Base-by-base conservation (phyloP, 2,329 filamentous ascomycete genomes). In the Chaetomium globosum region DNA sequence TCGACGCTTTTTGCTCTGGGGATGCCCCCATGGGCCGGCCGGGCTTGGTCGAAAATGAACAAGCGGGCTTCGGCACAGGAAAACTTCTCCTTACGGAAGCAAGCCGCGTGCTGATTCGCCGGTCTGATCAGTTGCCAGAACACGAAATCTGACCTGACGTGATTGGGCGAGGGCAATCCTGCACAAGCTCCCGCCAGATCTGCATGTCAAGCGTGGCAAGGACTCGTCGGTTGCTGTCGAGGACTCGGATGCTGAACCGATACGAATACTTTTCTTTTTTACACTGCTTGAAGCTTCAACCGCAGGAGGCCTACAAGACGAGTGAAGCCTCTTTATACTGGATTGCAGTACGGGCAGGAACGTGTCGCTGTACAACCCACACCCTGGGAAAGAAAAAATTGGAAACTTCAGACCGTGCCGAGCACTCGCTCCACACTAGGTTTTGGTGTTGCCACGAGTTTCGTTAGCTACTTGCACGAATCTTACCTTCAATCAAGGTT, bases 81-180 rank as follows among this genome's bases (percentile, higher is more conserved):
- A 64, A 69, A 70, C 70, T 74, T 69, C 73, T 74, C 70, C 70
- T 74, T 74, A 68, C 56, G 73, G 72, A 73, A 68, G 67, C 49
- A 64, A 63, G 57, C 56, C 49, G 23, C 13, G 12, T 31, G 70
- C 63, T 71, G 63, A 73, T 73, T 74, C 51, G 73, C 43, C 64
- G 39, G 59, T 26, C 43, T 23, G n/a, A 21, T 31, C 30, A 53
- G 26, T 4, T 56, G n/a, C 59, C 51, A 55, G 56, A 49, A 33
- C 49, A 33, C 54, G 31, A 54, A 49, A 58, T 52, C 19, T 49
- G 33, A 31, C n/a, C 23, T 3, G 9, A 31, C 9, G 48, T 64
- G 52, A 64, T 64, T 64, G 62, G 62, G 28, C n/a, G 61, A 26
- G 16, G 8, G 58, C 3, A 4, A 52, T 43, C 13, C 30, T 52